Conservation (phyloP, 768 basidiomycete genomes). For the Tricholoma flavovirens region DNA sequence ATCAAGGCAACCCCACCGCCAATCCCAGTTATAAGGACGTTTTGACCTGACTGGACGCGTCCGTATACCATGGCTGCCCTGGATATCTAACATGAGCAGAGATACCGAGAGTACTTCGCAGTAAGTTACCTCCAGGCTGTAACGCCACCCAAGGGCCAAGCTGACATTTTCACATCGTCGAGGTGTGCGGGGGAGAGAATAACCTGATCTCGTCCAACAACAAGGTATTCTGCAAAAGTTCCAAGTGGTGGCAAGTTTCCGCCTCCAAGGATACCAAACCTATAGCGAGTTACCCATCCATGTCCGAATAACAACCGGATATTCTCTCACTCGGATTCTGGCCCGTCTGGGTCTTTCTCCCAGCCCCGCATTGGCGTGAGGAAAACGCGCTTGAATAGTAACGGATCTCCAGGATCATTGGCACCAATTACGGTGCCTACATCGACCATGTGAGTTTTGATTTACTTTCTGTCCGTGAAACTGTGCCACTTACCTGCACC, state of each 20-base stretch:
- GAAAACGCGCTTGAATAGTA: constrained; percentile 65
- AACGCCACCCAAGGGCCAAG: constrained; percentile 72
- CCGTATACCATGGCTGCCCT: constrained; percentile 69
- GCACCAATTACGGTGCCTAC: constrained; percentile 62
- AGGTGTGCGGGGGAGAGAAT: constrained; percentile 63
- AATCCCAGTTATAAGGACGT: constrained; percentile 75
- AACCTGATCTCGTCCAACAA: constrained; percentile 65
- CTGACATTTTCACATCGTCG: constrained; percentile 60
- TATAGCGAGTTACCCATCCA: constrained; percentile 15
- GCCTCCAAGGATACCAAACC: constrained; percentile 67
- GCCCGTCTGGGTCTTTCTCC: constrained; percentile 56
- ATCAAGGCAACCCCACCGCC: constrained; percentile 81
- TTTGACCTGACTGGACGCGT: constrained; percentile 54
- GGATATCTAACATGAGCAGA: neutral
- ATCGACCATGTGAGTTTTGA: neutral
- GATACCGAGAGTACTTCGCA: neutral
- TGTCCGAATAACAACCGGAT: neutral
- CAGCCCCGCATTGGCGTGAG: constrained; percentile 76
- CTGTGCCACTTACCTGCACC: constrained; percentile 52
- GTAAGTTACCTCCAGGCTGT: constrained; percentile 75
- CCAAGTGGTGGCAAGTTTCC: constrained; percentile 49
- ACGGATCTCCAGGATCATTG: constrained; percentile 43
- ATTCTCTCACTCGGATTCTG: constrained; percentile 53
- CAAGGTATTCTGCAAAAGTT: constrained; percentile 72
- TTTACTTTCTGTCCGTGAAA: neutral